Percentiles rank a stretch among this genome's conserved stretches.
phyloP scores from a whole-genome alignment of 495 filamentous ascomycete genomes.

The Letharia lupina region DNA sequence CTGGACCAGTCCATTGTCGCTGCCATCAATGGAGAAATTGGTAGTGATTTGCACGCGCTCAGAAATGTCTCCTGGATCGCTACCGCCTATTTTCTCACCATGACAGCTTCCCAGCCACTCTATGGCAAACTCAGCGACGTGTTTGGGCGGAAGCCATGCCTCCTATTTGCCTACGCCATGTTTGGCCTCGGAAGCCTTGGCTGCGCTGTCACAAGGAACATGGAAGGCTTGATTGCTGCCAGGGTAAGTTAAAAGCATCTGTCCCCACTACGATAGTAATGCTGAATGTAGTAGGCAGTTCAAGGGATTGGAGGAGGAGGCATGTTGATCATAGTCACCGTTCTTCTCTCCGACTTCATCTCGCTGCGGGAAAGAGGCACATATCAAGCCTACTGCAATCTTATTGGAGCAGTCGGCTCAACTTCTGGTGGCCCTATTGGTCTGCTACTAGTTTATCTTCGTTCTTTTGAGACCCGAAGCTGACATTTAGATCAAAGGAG shows the following conservation, averaged over 20 bases:
- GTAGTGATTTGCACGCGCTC: conserved; percentile 20
- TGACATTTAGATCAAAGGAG: conserved; percentile 10
- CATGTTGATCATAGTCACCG: conserved; percentile 20
- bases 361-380: conserved; percentile 16
- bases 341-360: conserved; percentile 16
- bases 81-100: conserved; percentile 21
- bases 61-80: conserved; percentile 19
- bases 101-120: conserved; percentile 18
- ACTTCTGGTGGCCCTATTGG: conserved; percentile 18
- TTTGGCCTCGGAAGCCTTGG: conserved; percentile 18
- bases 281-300: conserved; percentile 10
- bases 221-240: conserved; percentile 17
- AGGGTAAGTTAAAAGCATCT: conserved; percentile 13
- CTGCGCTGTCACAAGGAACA: conserved; percentile 16
- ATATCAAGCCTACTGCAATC: conserved; percentile 19
- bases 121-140: conserved; percentile 22
- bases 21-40: conserved; percentile 20
- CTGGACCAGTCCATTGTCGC: conserved; percentile 18
- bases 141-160: conserved; percentile 18
- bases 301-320: conserved; percentile 20
- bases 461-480: not conserved
- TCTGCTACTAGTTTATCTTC: not conserved
- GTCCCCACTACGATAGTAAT: not conserved
- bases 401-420: conserved; percentile 18
- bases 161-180: conserved; percentile 16